These are phyloP conservation scores for Alternaria sp. DNA, from an alignment of 2,329 filamentous ascomycete species.

Conservation along the genomic window DNA sequence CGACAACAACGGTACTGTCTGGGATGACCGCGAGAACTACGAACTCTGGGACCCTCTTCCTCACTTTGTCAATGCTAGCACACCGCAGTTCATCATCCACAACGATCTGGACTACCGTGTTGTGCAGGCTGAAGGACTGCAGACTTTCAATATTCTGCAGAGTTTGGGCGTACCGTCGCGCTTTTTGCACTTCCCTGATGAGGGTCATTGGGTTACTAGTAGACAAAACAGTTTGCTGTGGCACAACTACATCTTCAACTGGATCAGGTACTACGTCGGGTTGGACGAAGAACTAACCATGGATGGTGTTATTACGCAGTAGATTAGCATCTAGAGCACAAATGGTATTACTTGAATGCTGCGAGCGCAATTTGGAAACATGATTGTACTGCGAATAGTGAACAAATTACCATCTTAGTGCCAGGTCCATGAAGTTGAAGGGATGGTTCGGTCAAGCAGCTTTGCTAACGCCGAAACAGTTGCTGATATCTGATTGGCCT, in stretches of 20 bases:
- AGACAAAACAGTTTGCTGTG: conserved; percentile 89
- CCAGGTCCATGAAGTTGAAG: too few species aligned
- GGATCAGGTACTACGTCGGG: conserved; percentile 46
- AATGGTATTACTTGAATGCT: neutral
- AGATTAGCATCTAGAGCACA: neutral
- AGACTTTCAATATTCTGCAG: conserved; percentile 87
- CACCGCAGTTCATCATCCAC: conserved; percentile 89
- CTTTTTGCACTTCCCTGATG: conserved; percentile 81
- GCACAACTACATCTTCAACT: conserved; percentile 66
- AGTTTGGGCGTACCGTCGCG: conserved; percentile 76
- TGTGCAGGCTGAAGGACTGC: conserved; percentile 81
- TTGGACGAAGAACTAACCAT: conserved; percentile 41
- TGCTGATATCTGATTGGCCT: too few species aligned
- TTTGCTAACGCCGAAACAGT: too few species aligned
- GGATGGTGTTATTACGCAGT: conserved; percentile 46
- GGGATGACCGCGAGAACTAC: conserved; percentile 58
- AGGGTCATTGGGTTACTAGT: conserved; percentile 84
- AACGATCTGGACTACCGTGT: conserved; percentile 89
- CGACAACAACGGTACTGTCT: conserved; percentile 52
- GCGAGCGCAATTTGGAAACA: too few species aligned
- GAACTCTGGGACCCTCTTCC: conserved; percentile 65
- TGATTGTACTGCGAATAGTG: too few species aligned
- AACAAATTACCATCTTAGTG: too few species aligned
- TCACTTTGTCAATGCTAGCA: conserved; percentile 74
- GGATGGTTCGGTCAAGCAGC: too few species aligned